Conservation (phyloP, 768 basidiomycete genomes). For the Suillus occidentalis region DNA sequence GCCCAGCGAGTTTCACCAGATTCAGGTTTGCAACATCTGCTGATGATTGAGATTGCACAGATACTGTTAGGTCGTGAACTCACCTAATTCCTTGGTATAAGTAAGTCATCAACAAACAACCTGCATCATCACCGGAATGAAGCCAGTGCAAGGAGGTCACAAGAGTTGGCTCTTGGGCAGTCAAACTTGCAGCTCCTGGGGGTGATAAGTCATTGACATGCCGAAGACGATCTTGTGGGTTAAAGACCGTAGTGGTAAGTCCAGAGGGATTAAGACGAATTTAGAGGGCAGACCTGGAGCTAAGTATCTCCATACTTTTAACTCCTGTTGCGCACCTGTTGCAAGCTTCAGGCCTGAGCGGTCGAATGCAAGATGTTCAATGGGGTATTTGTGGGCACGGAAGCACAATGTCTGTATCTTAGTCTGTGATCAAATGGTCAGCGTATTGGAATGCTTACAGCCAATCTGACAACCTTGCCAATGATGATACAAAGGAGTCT, state of each 20-base stretch:
- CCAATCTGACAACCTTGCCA: neutral
- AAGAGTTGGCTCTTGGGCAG: constrained; percentile 1
- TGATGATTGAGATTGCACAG: neutral
- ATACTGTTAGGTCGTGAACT: neutral
- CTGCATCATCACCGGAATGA: constrained; percentile 3
- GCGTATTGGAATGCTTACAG: neutral
- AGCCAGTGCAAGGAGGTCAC: constrained; percentile 6
- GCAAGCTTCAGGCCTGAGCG: constrained; percentile 1
- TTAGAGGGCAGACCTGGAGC: neutral
- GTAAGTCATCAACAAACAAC: constrained; percentile 5
- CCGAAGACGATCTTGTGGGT: neutral
- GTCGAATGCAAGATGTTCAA: constrained; percentile 7
- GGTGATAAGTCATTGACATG: neutral
- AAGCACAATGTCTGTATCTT: constrained; percentile 5
- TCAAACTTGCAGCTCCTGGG: neutral
- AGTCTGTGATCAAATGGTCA: neutral
- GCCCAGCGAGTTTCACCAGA: constrained; percentile 3
- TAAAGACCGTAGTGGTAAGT: no score
- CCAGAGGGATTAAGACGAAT: neutral
- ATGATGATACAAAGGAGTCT: constrained; percentile 6
- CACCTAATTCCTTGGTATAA: constrained; percentile 7
- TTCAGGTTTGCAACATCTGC: constrained; percentile 4
- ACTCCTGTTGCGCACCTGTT: neutral
- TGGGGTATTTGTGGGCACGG: neutral
- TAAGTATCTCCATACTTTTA: constrained; percentile 4